A percentile compares a stretch with the other conserved stretches of the same genome.
Evolutionary conservation across 192 early-diverging fungal genomes (phyloP).

Genomic region (Entomortierella beljakovae): DNA sequence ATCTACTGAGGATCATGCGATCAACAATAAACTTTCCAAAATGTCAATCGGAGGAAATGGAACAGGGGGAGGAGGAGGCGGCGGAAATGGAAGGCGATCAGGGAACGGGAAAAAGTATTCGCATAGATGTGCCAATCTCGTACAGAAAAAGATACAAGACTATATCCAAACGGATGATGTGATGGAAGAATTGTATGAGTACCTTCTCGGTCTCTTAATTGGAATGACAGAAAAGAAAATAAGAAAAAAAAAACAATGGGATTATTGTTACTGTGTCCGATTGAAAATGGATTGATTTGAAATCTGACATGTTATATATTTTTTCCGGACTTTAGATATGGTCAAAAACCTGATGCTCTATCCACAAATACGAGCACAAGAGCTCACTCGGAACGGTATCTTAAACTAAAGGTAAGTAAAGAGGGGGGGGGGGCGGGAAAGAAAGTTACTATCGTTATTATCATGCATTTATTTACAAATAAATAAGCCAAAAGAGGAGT

Average conservation of each 20-base stretch:
- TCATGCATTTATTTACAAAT: background rate
- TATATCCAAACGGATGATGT: slow-evolving; percentile 48
- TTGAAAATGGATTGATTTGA: too few relatives aligned
- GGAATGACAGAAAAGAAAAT: too few relatives aligned
- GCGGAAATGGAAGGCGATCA: slow-evolving; percentile 9
- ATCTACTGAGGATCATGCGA: slow-evolving; percentile 8
- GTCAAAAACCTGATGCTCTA: slow-evolving; percentile 20
- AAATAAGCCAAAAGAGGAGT: background rate
- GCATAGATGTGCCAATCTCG: slow-evolving; percentile 28
- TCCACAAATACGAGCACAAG: slow-evolving; percentile 17
- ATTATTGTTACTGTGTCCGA: background rate
- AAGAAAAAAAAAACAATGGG: too few relatives aligned
- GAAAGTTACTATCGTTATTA: too few relatives aligned
- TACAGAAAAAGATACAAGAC: slow-evolving; percentile 40
- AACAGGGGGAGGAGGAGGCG: background rate
- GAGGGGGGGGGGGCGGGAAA: too few relatives aligned
- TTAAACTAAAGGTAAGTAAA: slow-evolving; percentile 41
- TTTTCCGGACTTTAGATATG: slow-evolving; percentile 18
- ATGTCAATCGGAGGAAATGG: background rate
- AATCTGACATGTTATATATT: too few relatives aligned
- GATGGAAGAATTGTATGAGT: slow-evolving; percentile 46
- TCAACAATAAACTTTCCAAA: background rate
- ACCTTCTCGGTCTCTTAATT: too few relatives aligned
- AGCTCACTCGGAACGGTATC: slow-evolving; percentile 46
- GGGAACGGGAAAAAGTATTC: slow-evolving; percentile 38